Evolutionary conservation across 2,329 filamentous ascomycete species (phyloP).

Genomic region (Alternaria atra): DNA sequence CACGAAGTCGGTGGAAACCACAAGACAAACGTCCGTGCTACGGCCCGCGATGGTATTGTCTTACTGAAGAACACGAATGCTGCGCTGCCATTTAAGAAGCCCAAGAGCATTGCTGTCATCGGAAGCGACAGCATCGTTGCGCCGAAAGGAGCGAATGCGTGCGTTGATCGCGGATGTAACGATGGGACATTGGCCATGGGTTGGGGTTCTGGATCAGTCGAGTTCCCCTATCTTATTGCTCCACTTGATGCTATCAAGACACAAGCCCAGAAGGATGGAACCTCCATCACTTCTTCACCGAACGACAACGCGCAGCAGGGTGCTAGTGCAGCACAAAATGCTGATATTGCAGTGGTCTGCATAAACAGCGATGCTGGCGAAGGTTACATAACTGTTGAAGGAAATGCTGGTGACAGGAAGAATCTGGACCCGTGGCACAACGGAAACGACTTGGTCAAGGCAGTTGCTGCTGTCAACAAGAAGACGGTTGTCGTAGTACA

Average conservation of each 20-base stretch:
- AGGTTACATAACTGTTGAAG: slow-evolving; percentile 59
- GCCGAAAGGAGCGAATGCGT: slow-evolving; percentile 79
- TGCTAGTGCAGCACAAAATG: slow-evolving; percentile 49
- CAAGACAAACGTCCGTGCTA: slow-evolving; percentile 49
- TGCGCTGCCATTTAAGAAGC: slow-evolving; percentile 73
- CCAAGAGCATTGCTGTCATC: slow-evolving; percentile 69
- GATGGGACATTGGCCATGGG: slow-evolving; percentile 73
- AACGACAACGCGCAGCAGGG: slow-evolving; percentile 51
- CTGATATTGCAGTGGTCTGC: slow-evolving; percentile 56
- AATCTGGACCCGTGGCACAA: slow-evolving; percentile 59
- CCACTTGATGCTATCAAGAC: slow-evolving; percentile 55
- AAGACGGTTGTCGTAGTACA: slow-evolving; percentile 52
- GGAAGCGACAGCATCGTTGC: slow-evolving; percentile 85
- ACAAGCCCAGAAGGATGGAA: slow-evolving; percentile 49
- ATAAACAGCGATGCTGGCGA: slow-evolving; percentile 60
- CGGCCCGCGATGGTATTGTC: slow-evolving; percentile 60
- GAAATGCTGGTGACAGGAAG: slow-evolving; percentile 58
- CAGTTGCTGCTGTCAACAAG: slow-evolving; percentile 49
- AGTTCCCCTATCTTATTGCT: slow-evolving; percentile 55
- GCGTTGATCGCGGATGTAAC: slow-evolving; percentile 70
- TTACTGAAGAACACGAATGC: slow-evolving; percentile 71
- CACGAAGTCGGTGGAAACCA: slow-evolving; percentile 54
- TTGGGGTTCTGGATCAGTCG: slow-evolving; percentile 68
- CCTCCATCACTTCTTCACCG: slow-evolving; percentile 50
- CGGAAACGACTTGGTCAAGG: slow-evolving; percentile 53